Evolutionary conservation across 371 early-diverging fungal species (phyloP).

Genomic region (Fennellomyces sp.): DNA sequence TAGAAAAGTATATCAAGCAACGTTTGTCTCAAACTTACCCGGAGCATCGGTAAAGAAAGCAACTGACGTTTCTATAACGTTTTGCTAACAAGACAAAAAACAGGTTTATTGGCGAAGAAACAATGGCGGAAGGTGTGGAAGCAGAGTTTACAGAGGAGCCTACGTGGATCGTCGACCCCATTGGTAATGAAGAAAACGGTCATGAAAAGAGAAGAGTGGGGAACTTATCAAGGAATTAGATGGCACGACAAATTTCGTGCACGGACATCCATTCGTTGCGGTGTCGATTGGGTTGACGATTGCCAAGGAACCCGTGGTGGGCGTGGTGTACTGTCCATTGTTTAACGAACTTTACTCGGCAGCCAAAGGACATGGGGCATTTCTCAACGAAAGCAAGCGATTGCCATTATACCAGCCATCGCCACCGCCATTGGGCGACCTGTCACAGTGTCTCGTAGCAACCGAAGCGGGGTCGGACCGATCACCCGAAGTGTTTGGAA

Average conservation of each 20-base stretch:
- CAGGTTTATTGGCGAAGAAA: slow-evolving; percentile 89
- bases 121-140: slow-evolving; percentile 64
- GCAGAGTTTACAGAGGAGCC: slow-evolving; percentile 71
- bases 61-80: background rate
- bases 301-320: slow-evolving; percentile 76
- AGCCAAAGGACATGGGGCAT: slow-evolving; percentile 70
- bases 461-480: slow-evolving; percentile 88
- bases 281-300: slow-evolving; percentile 85
- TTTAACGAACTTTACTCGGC: slow-evolving; percentile 80
- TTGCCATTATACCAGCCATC: slow-evolving; percentile 60
- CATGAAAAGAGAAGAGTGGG: too few relatives aligned
- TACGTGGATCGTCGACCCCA: slow-evolving; percentile 94
- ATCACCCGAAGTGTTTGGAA: slow-evolving; percentile 54
- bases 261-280: slow-evolving; percentile 86
- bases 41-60: slow-evolving; percentile 58
- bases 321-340: slow-evolving; percentile 92
- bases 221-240: too few relatives aligned
- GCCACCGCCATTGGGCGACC: slow-evolving; percentile 59
- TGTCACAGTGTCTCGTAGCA: slow-evolving; percentile 73
- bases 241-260: slow-evolving; percentile 92
- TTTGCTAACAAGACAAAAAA: slow-evolving; percentile 9
- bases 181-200: slow-evolving; percentile 51
- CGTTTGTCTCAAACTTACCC: slow-evolving; percentile 64
- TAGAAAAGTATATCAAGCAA: slow-evolving; percentile 72
- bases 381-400: slow-evolving; percentile 54